Evolutionary conservation across 169 alveolate species (phyloP).

Genomic region (Plasmodium reichenowi): DNA sequence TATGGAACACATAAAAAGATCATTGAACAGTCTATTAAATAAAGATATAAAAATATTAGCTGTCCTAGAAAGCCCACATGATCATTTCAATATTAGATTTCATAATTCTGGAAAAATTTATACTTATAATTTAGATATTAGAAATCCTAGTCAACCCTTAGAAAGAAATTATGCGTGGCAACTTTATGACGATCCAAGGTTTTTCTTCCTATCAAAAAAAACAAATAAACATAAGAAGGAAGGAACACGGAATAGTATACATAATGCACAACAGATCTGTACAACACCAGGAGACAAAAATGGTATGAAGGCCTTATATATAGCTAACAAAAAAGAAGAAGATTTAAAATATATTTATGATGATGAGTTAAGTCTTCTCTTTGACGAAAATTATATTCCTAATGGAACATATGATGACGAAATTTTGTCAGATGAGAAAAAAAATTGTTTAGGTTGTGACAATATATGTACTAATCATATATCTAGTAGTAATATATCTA

Average conservation of each 20-base stretch:
- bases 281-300: background rate
- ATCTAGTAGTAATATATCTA: background rate
- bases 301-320: background rate
- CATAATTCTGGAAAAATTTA: conserved; percentile 84
- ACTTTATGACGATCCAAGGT: conserved; percentile 77
- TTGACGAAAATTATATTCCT: conserved; percentile 1
- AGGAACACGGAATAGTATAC: background rate
- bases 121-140: conserved; percentile 80
- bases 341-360: conserved; percentile 4
- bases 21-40: conserved; percentile 79
- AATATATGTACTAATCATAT: background rate
- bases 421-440: background rate
- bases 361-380: background rate
- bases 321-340: background rate
- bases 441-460: background rate
- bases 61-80: conserved; percentile 76
- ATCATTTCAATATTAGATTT: conserved; percentile 78
- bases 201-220: conserved; percentile 34
- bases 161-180: conserved; percentile 86
- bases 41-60: conserved; percentile 80
- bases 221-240: background rate
- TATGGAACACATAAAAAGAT: conserved; percentile 72
- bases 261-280: too few relatives aligned
- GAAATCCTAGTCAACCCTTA: conserved; percentile 78
- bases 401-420: background rate